Evolutionary conservation across 306 rosid species (phyloP), one percentile per base, ranked within the genome.

Genomic region (Canavalia ensiformis): DNA sequence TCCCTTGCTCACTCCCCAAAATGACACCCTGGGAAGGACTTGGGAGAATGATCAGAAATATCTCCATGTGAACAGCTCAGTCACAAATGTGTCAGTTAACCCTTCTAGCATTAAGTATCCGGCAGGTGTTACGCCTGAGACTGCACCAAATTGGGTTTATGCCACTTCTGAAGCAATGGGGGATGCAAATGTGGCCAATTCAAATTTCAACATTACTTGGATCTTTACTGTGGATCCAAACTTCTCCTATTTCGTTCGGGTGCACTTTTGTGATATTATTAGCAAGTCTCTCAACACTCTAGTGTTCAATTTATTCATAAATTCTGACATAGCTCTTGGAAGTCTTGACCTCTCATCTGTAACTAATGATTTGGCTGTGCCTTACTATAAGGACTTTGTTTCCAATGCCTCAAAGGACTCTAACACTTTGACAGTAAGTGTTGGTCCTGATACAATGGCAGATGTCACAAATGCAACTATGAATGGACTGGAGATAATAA

Each of bases 121-220:
- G 0, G 29, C 79, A 0, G 78, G 77, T 4, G 87, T 92, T 75
- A 91, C 97, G 0, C 89, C 93, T 0, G 95, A 95, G 65, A 91
- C 86, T 0, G 99, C 97, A 4, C 97, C 97, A 0, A 95, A 95
- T 83, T 87, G 82, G 94, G 97, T 95, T 77, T 95, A 95, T 77
- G 93, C 99, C 52, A 91, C 94, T 56, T 97, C 97, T 9, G 95
- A 92, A 71, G 87, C 89, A 62, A 93, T 95, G 99, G 87, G 86
- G 56, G 90, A 87, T 87, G 86, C 97, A 0, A 89, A 92, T 81
- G 94, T 92, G 4, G 76, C 91, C 56, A 78, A 80, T 37, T 86
- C 78, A 52, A 95, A 89, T 87, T 95, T 95, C 94, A 95, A 93
- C 86, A 86, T 95, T 62, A 95, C 99, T 52, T 95, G 99, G 99